Conservation (phyloP, 331 rosid species). For the Prunus yedoensis region DNA sequence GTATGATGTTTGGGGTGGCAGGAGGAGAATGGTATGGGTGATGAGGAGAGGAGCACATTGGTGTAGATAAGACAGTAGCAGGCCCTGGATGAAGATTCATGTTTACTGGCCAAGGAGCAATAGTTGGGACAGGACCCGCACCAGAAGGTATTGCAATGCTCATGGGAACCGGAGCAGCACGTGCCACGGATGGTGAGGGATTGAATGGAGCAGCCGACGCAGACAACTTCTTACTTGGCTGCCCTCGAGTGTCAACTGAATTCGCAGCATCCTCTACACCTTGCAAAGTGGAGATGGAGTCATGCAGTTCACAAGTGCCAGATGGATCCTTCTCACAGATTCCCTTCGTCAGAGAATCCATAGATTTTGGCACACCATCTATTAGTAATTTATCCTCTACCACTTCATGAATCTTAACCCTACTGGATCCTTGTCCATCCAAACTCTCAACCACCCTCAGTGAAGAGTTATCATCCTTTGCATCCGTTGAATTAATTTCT, state of each 20-base stretch:
- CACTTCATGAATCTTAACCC: constrained; percentile 42
- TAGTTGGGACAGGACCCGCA: constrained; percentile 54
- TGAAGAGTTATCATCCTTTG: constrained; percentile 40
- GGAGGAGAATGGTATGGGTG: constrained; percentile 91
- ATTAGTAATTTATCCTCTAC: constrained; percentile 35
- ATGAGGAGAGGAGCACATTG: constrained; percentile 89
- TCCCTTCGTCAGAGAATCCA: constrained; percentile 40
- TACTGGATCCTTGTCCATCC: constrained; percentile 42
- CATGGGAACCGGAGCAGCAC: constrained; percentile 68
- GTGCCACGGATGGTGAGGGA: constrained; percentile 69
- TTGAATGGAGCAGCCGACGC: constrained; percentile 98
- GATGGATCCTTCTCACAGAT: constrained; percentile 43
- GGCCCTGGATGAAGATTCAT: constrained; percentile 83
- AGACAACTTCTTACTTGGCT: constrained; percentile 67
- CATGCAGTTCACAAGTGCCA: constrained; percentile 44
- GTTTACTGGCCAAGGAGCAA: constrained; percentile 88
- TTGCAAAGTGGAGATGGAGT: constrained; percentile 37
- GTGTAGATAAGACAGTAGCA: constrained; percentile 51
- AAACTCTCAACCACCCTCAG: constrained; percentile 28
- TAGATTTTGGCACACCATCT: constrained; percentile 36
- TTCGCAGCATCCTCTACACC: constrained; percentile 51
- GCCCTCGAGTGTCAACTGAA: constrained; percentile 48
- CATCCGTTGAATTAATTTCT: constrained; percentile 33
- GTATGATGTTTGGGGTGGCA: constrained; percentile 91
- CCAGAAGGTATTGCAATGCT: constrained; percentile 67